Evolutionary conservation across 371 early-diverging fungal species (phyloP).

Genomic region (Mucor indicus): DNA sequence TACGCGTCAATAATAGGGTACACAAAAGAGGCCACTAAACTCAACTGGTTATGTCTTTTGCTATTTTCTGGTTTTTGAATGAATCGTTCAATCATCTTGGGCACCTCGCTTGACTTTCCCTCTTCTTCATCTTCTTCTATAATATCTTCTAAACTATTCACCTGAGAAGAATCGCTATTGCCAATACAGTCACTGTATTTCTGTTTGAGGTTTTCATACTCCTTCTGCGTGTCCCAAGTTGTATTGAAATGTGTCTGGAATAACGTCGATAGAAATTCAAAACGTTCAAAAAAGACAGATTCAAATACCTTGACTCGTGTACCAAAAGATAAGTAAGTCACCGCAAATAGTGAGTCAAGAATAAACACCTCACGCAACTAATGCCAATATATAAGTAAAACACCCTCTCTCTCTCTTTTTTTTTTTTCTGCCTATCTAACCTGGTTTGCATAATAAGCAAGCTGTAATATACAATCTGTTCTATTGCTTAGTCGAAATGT

Average conservation of each 20-base stretch:
- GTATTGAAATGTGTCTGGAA: conserved; percentile 17
- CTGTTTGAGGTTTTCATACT: not conserved
- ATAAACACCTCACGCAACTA: conserved; percentile 28
- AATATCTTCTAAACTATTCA: too few relatives aligned
- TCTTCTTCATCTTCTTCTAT: conserved; percentile 5
- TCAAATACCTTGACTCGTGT: not conserved
- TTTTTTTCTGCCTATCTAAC: conserved; percentile 2
- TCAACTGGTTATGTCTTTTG: conserved; percentile 11
- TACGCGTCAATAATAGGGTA: conserved; percentile 29
- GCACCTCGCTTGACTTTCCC: not conserved
- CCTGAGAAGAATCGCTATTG: too few relatives aligned
- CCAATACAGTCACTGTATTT: too few relatives aligned
- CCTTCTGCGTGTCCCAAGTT: conserved; percentile 12
- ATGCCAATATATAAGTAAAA: too few relatives aligned
- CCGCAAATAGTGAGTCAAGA: conserved; percentile 23
- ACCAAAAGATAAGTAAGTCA: conserved; percentile 24
- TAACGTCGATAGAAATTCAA: conserved; percentile 22
- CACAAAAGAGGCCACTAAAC: conserved; percentile 27
- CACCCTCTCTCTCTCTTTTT: not conserved
- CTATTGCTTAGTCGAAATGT: conserved; percentile 15
- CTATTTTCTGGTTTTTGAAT: not conserved
- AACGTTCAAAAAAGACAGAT: conserved; percentile 16
- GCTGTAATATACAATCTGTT: conserved; percentile 22
- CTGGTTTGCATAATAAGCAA: conserved; percentile 35
- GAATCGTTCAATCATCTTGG: too few relatives aligned